These are phyloP conservation scores for Exophiala mesophila DNA, from an alignment of 2,329 filamentous ascomycete genomes.

Conservation along the genomic window DNA sequence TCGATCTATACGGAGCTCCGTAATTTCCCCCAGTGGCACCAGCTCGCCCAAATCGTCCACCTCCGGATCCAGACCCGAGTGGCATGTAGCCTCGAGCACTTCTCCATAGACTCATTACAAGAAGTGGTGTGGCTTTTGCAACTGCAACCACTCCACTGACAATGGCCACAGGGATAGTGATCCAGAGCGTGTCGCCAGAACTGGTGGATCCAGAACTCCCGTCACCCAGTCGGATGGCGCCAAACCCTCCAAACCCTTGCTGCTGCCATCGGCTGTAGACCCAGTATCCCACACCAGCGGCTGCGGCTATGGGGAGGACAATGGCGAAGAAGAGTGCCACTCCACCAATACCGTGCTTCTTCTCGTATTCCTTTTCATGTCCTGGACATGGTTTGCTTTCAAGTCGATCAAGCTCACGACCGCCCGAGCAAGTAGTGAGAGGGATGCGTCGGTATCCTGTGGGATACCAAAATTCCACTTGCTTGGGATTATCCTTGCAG, in stretches of 20 bases:
- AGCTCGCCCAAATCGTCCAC: slow-evolving; percentile 34
- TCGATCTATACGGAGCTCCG: slow-evolving; percentile 71
- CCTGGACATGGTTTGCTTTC: slow-evolving; percentile 63
- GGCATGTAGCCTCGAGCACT: slow-evolving; percentile 50
- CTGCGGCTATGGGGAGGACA: slow-evolving; percentile 66
- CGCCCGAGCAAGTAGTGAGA: slow-evolving; percentile 77
- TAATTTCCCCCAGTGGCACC: slow-evolving; percentile 21
- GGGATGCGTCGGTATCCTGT: slow-evolving; percentile 88
- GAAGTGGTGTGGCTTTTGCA: slow-evolving; percentile 66
- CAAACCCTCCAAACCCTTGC: slow-evolving; percentile 82
- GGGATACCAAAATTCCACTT: slow-evolving; percentile 73
- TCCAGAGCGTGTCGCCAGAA: slow-evolving; percentile 65
- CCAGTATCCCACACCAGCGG: slow-evolving; percentile 66
- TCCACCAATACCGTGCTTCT: slow-evolving; percentile 65
- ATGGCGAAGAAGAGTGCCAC: slow-evolving; percentile 81
- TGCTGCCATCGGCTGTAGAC: slow-evolving; percentile 55
- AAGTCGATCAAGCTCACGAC: slow-evolving; percentile 67
- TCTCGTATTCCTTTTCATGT: slow-evolving; percentile 75
- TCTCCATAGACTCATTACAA: slow-evolving; percentile 69
- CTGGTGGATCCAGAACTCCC: slow-evolving; percentile 29
- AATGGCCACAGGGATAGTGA: slow-evolving; percentile 74
- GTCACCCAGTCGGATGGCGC: slow-evolving; percentile 85
- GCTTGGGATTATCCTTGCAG: slow-evolving; percentile 61
- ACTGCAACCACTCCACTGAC: slow-evolving; percentile 77
- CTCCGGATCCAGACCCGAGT: slow-evolving; percentile 46